Conservation (phyloP, 2,329 filamentous ascomycete genomes). For the Neoscytalidium dimidiatum region DNA sequence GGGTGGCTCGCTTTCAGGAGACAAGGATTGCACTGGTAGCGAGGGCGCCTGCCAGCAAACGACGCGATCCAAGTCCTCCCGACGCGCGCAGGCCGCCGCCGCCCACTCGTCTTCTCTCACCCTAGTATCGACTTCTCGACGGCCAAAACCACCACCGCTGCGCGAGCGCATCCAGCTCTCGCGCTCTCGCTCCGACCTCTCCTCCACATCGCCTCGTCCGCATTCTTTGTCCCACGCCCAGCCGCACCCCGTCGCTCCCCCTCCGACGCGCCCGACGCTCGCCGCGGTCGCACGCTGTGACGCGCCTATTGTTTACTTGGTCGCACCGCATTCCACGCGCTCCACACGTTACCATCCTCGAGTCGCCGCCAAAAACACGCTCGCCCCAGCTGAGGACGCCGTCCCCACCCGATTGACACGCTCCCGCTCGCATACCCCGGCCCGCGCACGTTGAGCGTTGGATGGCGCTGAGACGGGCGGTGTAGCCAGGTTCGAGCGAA, state of each 20-base stretch:
- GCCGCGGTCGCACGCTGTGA: constrained; percentile 7
- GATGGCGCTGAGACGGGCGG: constrained; percentile 19
- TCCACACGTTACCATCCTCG: constrained; percentile 16
- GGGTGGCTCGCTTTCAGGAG: constrained; percentile 2
- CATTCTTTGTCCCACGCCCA: constrained; percentile 16
- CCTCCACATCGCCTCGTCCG: constrained; percentile 1
- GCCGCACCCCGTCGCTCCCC: neutral
- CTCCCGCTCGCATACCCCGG: constrained; percentile 2
- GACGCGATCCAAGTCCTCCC: constrained; percentile 10
- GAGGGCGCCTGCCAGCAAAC: constrained; percentile 14
- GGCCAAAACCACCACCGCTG: constrained; percentile 7
- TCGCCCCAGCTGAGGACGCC: constrained; percentile 4
- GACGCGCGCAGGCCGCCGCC: constrained; percentile 4
- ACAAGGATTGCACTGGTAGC: constrained; percentile 5
- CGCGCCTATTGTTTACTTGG: constrained; percentile 21
- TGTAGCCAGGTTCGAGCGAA: constrained; percentile 17
- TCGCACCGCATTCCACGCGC: constrained; percentile 19
- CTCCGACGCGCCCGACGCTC: constrained; percentile 10
- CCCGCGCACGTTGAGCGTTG: constrained; percentile 16
- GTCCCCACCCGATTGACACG: constrained; percentile 9
- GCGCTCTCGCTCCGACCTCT: neutral
- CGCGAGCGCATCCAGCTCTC: constrained; percentile 2
- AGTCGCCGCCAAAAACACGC: constrained; percentile 15
- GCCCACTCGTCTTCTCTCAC: constrained; percentile 11
- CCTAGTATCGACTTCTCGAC: constrained; percentile 7